Base-by-base conservation (phyloP, 768 basidiomycete species). In the Hypholoma fasciculare region DNA sequence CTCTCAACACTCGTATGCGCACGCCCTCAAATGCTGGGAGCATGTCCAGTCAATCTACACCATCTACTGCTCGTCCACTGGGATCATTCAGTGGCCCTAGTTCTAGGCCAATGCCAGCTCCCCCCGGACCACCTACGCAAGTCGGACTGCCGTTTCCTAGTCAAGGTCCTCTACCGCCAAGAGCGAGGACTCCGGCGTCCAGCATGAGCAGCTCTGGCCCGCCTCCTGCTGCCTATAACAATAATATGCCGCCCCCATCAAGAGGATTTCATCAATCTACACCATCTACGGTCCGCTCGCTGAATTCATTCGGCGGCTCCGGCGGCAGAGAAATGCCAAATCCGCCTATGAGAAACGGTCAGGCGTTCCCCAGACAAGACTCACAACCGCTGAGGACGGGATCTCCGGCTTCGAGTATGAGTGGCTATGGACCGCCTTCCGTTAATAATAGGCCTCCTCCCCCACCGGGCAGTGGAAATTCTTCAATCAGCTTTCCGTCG, bases 61-160 rank as follows among this genome's bases (percentile, higher is more conserved):
- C 70, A 4, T 48, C 59, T 9, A 69, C 68, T 23, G 61, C 73
- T 30, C 61, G 69, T 19, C 67, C 68, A 1, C 43, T 63, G 17
- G 54, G 61, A 19, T 54, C 65, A 0, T 56, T 67, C 40, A 57
- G 40, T 27, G 51, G 39, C 16, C 40, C 40, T 27, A 38, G 38
- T 37, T 37, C n/a, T 19, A 57, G 54, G 42, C 59, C 67, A 37
- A 39, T 52, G 7, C 39, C 59, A 19, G 46, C 52, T 7, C 50
- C 56, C 12, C 26, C 44, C 43, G 57, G 50, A 48, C 58, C 50
- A 36, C 58, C 51, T 7, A 51, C 44, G 11, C 57, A 54, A 40
- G 58, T 59, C 40, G 51, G 42, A 30, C 57, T 59, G 37, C 52
- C 59, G 36, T 52, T 54, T 62, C 46, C 61, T 16, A 43, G 43